Percentiles rank a stretch among this genome's conserved stretches.
Evolutionary conservation across 768 basidiomycete genomes (phyloP).

Genomic region (Amanita fuliginea): DNA sequence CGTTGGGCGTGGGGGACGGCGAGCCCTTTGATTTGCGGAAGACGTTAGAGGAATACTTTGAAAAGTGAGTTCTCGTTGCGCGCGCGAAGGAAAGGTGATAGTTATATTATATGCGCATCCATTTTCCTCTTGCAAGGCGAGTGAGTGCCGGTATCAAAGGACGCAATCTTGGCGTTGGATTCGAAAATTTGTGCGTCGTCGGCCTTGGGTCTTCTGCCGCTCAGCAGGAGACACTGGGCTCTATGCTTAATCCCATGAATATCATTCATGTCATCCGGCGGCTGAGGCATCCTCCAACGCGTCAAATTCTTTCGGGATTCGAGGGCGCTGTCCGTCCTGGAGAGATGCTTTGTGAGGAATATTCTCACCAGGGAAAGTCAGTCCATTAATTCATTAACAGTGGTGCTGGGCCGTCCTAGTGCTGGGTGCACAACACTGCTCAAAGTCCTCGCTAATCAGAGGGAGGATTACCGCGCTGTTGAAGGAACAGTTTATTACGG

Average conservation of each 20-base stretch:
- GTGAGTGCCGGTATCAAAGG: constrained; percentile 36
- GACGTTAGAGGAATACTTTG: constrained; percentile 17
- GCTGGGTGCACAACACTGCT: constrained; percentile 81
- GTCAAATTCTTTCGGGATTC: constrained; percentile 51
- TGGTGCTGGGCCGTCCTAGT: constrained; percentile 79
- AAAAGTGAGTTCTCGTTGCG: constrained; percentile 16
- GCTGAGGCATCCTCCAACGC: constrained; percentile 47
- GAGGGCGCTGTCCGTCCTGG: constrained; percentile 57
- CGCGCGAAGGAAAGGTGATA: constrained; percentile 7
- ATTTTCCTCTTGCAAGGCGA: constrained; percentile 21
- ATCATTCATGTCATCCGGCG: constrained; percentile 31
- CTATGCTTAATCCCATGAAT: constrained; percentile 42
- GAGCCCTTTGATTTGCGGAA: constrained; percentile 28
- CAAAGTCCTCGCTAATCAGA: constrained; percentile 70
- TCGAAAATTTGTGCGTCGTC: constrained; percentile 46
- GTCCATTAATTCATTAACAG: constrained; percentile 20
- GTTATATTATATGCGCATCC: not conserved
- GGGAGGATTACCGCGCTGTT: constrained; percentile 54
- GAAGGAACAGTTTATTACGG: constrained; percentile 69
- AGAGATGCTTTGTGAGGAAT: constrained; percentile 64
- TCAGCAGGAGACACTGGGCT: constrained; percentile 51
- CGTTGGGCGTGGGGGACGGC: constrained; percentile 9
- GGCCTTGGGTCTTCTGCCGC: constrained; percentile 47
- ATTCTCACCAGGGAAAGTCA: not conserved
- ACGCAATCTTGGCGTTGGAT: constrained; percentile 51